Evolutionary conservation across 495 filamentous ascomycete species (phyloP).

Genomic region (Lichina pygmaea): DNA sequence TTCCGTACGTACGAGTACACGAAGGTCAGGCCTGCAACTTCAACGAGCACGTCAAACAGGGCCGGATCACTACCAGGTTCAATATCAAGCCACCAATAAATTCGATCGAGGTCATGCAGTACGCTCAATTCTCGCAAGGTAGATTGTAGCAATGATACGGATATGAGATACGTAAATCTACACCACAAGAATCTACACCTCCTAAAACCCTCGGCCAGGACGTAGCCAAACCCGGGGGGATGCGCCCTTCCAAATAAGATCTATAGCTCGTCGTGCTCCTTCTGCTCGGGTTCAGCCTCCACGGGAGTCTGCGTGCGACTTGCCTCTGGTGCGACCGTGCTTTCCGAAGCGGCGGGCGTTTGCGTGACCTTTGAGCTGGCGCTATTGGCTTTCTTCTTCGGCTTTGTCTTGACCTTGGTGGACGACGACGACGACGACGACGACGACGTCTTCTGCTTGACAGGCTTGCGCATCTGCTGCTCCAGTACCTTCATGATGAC

Average conservation of each 20-base stretch:
- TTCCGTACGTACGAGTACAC: no score
- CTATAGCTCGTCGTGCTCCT: constrained; percentile 1
- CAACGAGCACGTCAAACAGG: no score
- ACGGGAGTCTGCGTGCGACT: not conserved
- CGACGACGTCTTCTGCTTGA: constrained; percentile 11
- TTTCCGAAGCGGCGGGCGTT: not conserved
- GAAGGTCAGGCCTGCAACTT: no score
- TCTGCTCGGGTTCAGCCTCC: not conserved
- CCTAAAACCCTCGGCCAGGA: no score
- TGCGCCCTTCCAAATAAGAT: not conserved
- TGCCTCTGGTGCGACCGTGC: not conserved
- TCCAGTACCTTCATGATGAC: constrained; percentile 41
- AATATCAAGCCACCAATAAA: no score
- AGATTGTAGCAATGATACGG: no score
- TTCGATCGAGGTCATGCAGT: no score
- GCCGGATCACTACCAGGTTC: no score
- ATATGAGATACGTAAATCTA: no score
- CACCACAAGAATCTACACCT: no score
- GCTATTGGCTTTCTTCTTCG: constrained; percentile 13
- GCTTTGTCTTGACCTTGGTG: constrained; percentile 24
- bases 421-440: constrained; percentile 4
- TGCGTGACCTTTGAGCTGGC: not conserved
- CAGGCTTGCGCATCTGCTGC: constrained; percentile 37
- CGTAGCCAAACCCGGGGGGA: no score
- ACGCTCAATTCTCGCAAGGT: no score